Conservation (phyloP, 1,139 yeast genomes). For the Protomyces inundatus region DNA sequence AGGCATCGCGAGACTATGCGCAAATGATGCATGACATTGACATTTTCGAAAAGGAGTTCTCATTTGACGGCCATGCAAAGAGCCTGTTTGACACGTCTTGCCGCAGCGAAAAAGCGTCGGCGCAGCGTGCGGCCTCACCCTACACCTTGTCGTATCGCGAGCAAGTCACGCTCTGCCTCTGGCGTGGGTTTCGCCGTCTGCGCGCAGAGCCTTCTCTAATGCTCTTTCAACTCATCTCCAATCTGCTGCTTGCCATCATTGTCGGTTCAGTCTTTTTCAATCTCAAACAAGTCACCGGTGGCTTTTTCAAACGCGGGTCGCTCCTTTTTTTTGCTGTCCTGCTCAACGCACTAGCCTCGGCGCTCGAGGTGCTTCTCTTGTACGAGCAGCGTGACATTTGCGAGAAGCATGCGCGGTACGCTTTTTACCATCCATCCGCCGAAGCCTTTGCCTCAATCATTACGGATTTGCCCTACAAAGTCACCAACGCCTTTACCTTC, state of each 20-base stretch:
- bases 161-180: constrained; percentile 36
- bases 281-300: constrained; percentile 45
- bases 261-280: constrained; percentile 69
- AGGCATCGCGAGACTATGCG: constrained; percentile 50
- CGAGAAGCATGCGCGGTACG: constrained; percentile 71
- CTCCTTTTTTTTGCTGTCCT: constrained; percentile 70
- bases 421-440: constrained; percentile 73
- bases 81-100: constrained; percentile 4
- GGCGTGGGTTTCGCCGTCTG: constrained; percentile 20
- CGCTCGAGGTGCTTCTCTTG: constrained; percentile 64
- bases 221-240: constrained; percentile 45
- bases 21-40: constrained; percentile 45
- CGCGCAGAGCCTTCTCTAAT: constrained; percentile 20
- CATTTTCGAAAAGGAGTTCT: constrained; percentile 34
- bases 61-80: constrained; percentile 17
- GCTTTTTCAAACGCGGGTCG: constrained; percentile 63
- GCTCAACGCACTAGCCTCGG: constrained; percentile 71
- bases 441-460: constrained; percentile 66
- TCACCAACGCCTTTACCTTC: constrained; percentile 52
- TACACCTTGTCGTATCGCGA: constrained; percentile 37
- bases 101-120: constrained; percentile 36
- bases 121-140: constrained; percentile 33
- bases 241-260: constrained; percentile 44
- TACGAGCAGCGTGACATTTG: constrained; percentile 68
- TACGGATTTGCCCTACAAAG: constrained; percentile 62